Base-by-base conservation (phyloP, 805 yeast genomes). In the Lipomyces orientalis region DNA sequence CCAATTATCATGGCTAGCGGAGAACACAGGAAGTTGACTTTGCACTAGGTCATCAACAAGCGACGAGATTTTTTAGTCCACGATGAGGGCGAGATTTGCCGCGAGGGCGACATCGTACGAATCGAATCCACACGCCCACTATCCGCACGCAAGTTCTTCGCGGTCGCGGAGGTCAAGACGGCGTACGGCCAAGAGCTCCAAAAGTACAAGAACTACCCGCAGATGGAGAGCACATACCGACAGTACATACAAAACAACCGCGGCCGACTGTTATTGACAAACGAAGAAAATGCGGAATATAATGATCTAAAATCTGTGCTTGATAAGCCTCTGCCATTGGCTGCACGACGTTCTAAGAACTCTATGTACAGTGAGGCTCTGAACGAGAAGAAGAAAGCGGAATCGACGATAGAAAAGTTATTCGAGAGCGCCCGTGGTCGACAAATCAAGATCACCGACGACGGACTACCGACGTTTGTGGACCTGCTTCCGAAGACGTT, bases 101-200 rank as follows among this genome's bases (percentile, higher is more conserved):
- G 93, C 76, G 97, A 93, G 78, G 99, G 99, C 57, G 99, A 94
- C 81, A 82, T 94, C 70, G 98, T 95, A 16, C 87, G 98, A 79
- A 91, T 94, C 66, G 97, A 94, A 79, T 79, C 80, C 69, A 89
- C 93, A 49, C 89, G 97, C 71, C 97, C 97, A 54, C 79, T 93
- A 54, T 88, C 97, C 19, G 86, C 93, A 19, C 83, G 88, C 67
- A 94, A 94, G 79, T 86, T 85, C 69, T 94, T 94, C 81, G 93
- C 98, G 9, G 87, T 94, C 67, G 97, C 98, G 1, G 98, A 94
- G 76, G 91, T 94, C 93, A 93, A 76, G 94, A 92, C 78, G 37
- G 62, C 68, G 14, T 57, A 61, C 22, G 68, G 68, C 19, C 65
- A 57, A 12, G 34, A 54, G 12, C 62, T 65, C 37, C 65, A 65